Conservation (phyloP, 1,139 yeast genomes). For the Pichia sp. region DNA sequence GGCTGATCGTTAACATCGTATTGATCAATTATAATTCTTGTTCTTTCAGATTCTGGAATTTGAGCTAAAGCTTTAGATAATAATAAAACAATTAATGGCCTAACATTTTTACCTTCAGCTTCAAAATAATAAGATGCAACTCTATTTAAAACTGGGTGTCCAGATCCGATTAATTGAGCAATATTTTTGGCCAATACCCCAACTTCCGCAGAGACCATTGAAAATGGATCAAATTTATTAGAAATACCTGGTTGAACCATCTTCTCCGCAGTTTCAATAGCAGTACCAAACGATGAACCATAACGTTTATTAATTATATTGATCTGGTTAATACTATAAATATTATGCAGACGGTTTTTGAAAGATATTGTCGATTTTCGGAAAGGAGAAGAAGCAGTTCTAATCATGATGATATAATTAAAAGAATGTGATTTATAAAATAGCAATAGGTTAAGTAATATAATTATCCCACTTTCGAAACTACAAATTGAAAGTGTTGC, state of each 20-base stretch:
- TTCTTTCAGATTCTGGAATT: constrained; percentile 67
- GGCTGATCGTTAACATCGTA: constrained; percentile 62
- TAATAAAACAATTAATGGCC: constrained; percentile 83
- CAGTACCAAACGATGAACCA: constrained; percentile 46
- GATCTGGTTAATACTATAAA: too few species aligned
- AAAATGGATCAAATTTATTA: constrained; percentile 67
- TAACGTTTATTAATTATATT: constrained; percentile 4
- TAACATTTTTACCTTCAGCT: constrained; percentile 90
- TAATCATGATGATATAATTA: too few species aligned
- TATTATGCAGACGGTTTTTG: not conserved
- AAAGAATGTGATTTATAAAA: too few species aligned
- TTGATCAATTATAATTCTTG: constrained; percentile 53
- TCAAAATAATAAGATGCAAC: constrained; percentile 92
- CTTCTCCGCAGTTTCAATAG: constrained; percentile 72
- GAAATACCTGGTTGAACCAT: constrained; percentile 64
- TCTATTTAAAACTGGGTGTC: constrained; percentile 86
- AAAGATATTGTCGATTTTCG: not conserved
- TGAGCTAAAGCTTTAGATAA: constrained; percentile 75
- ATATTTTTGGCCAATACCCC: constrained; percentile 81
- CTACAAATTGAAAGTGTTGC: too few species aligned
- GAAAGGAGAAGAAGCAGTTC: not conserved
- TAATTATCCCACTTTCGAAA: too few species aligned
- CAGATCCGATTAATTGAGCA: constrained; percentile 80
- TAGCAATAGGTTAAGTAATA: too few species aligned
- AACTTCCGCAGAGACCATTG: constrained; percentile 94